Percentiles rank a stretch among this genome's conserved stretches.
Evolutionary conservation across 1,284 basidiomycete genomes (phyloP).

Genomic region (Rhodotorula sp.): DNA sequence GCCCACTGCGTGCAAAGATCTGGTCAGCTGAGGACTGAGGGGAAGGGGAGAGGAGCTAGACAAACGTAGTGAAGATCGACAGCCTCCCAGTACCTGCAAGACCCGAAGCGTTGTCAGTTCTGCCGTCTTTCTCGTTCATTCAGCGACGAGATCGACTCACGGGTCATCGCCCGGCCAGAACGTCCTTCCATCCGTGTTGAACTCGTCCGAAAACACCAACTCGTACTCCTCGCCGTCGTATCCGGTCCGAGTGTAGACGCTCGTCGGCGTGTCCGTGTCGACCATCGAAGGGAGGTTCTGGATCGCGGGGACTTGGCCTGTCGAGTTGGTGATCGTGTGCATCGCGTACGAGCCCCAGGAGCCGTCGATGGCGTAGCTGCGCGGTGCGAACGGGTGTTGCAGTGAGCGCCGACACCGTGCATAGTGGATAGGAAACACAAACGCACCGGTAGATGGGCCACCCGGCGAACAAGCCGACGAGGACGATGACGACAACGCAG

Average conservation of each 20-base stretch:
- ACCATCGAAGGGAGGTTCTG: conserved; percentile 43
- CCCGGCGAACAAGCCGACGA: conserved; percentile 36
- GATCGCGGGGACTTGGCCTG: conserved; percentile 44
- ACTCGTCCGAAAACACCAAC: conserved; percentile 78
- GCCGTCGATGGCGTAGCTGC: conserved; percentile 14
- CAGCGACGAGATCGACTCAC: conserved; percentile 47
- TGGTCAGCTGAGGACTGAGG: rapidly evolving
- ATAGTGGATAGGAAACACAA: too few species aligned
- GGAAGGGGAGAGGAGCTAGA: not conserved
- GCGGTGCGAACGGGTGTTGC: not conserved
- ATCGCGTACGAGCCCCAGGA: conserved; percentile 12
- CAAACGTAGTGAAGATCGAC: conserved; percentile 73
- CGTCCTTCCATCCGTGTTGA: conserved; percentile 58
- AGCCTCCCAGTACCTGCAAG: conserved; percentile 64
- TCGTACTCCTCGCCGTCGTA: conserved; percentile 42
- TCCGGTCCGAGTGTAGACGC: conserved; percentile 39
- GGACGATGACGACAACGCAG: conserved; percentile 36
- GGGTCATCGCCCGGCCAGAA: conserved; percentile 49
- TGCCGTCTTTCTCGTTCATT: conserved; percentile 43
- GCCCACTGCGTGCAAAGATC: not conserved
- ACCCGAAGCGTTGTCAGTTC: not conserved
- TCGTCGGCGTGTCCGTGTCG: conserved; percentile 49
- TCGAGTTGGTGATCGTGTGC: conserved; percentile 30
- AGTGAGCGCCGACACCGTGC: not conserved
- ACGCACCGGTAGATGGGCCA: conserved; percentile 38